Base-by-base conservation (phyloP, 1,139 yeast genomes). In the Diutina sp. region DNA sequence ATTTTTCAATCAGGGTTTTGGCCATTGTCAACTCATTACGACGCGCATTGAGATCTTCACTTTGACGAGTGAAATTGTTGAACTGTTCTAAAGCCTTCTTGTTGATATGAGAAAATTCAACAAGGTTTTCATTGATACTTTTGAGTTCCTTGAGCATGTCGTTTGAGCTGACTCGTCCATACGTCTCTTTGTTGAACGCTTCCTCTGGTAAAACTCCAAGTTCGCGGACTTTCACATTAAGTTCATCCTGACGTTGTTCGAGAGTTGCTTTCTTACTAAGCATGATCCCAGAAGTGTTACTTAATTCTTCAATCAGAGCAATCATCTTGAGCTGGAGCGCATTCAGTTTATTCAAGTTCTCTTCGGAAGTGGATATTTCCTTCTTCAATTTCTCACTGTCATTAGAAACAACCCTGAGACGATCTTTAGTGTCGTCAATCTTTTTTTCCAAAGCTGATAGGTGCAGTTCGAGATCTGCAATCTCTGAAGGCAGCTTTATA, bases 31-130 rank as follows among this genome's bases (percentile, higher is more conserved):
- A 74, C 60, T 90, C 97, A 35, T 72, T 72, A 52, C 89, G 79
- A 63, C 97, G 82, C 30, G 72, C 73, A 0, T 77, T 77, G 60
- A 90, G 73, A 7, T 84, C 86, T 55, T 82, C 86, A 58, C 87
- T 77, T 67, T 90, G 95, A 60, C 79, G 82, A 16, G 87, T 82
- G 66, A 90, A 91, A 51, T 82, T 84, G 57, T 78, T 74, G 66
- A 79, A 89, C 66, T 93, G 97, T 64, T 91, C 98, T 63, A 88
- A 76, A 0, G 99, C 97, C 65, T 90, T 88, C 66, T 87, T 88
- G 70, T 93, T 93, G 58, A 93, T 88, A 67, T 90, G 96, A 28
- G 82, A 80, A 67, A 81, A 87, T 62, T 82, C 78, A 48, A 80
- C 78, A 53, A 90, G 73, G 45, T 79, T 80, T 51, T 79, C 80